These are phyloP conservation scores for Andrographis paniculata DNA, from an alignment of 305 asterid species.

Conservation along the genomic window DNA sequence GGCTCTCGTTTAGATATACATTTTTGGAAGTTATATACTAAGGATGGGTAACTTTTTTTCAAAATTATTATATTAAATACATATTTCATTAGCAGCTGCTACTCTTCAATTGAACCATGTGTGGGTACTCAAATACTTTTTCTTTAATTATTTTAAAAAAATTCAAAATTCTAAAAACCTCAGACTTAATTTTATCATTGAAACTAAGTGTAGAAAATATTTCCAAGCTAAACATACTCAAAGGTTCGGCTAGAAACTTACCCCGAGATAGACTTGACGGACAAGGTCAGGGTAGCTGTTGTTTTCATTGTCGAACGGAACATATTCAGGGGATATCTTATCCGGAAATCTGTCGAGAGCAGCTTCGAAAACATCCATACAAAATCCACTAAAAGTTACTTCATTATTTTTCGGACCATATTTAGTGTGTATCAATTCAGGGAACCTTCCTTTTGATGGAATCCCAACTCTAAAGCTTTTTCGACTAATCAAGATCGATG, in stretches of 20 bases:
- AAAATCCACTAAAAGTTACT: slow-evolving; percentile 15
- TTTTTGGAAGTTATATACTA: no score
- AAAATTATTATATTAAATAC: no score
- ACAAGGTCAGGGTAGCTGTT: slow-evolving; percentile 22
- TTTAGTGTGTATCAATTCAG: slow-evolving; percentile 13
- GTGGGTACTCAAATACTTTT: no score
- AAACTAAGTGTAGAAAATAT: background rate
- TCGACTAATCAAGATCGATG: slow-evolving; percentile 10
- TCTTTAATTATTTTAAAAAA: no score
- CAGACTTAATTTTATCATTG: no score
- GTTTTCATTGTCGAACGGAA: slow-evolving; percentile 15
- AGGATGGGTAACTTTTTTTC: no score
- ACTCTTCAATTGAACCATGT: no score
- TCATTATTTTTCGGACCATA: slow-evolving; percentile 12
- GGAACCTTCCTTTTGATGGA: slow-evolving; percentile 14
- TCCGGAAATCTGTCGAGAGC: slow-evolving; percentile 16
- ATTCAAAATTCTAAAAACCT: no score
- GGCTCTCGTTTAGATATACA: no score
- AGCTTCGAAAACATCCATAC: slow-evolving; percentile 20
- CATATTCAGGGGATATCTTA: slow-evolving; percentile 14
- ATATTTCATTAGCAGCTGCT: no score
- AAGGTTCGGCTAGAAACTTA: slow-evolving; percentile 7
- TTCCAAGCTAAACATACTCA: background rate
- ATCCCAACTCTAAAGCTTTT: slow-evolving; percentile 24
- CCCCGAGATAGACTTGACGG: slow-evolving; percentile 23